Evolutionary conservation across 108 stramenopile genomes (phyloP), one percentile per base, ranked within the genome.

Genomic region (Mayamaea pseudoterrestris): DNA sequence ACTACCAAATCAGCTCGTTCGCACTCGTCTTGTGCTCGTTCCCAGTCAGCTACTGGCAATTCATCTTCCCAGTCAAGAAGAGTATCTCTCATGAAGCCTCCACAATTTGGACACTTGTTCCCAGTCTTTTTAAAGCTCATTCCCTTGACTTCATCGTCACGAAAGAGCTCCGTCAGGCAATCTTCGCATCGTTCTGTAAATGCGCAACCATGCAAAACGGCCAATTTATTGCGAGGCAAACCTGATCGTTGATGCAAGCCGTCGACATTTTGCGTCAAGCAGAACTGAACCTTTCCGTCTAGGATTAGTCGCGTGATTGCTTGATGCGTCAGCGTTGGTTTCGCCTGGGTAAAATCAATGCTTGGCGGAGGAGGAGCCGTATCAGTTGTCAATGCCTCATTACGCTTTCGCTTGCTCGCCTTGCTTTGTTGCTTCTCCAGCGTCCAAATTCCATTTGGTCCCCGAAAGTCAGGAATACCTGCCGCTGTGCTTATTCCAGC

Each of bases 391-490:
- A 8, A 12, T 34, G 8, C 12, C 9, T 43, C 25, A 8, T 35
- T 20, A 13, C 25, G 14, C 14, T 22, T 6, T 48, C 37, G 21
- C 24, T 63, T 53, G 24, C 37, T 26, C 29, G 24, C 40, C 57
- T 63, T 56, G 47, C 54, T 43, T 32, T 63, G 27, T 39, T 61
- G 24, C 61, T 85, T 61, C 54, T 88, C 92, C 44, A 73, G 39
- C 3, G 84, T 88, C 82, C 85, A 98, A 52, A 98, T 76, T 3
- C 97, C 97, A 37, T 76, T 73, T 9, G 93, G 93, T 5, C 93
- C 88, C 1, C 97, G 79, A 69, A 98, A 98, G 65, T 98, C 97
- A 0, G 97, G 94, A 55, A 98, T 95, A 7, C 94, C 93, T 41
- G 78, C 90, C 42, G 52, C 65, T 25, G 90, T 93, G 36, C 76